Conservation (phyloP, 2,329 filamentous ascomycete species). For the Cladorrhinum sp. region DNA sequence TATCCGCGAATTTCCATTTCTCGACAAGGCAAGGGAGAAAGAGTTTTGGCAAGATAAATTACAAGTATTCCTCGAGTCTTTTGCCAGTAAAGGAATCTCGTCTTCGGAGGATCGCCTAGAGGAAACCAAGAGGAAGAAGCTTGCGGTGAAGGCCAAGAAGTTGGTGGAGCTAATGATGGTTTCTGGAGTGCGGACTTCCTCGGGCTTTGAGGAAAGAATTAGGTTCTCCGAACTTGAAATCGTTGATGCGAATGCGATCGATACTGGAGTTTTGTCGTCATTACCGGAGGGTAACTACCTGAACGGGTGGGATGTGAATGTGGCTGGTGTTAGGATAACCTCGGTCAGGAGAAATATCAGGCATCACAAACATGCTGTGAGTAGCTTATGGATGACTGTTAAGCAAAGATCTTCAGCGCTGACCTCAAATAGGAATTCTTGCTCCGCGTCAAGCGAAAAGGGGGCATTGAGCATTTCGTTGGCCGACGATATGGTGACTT, state of each 20-base stretch:
- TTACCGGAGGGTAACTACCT: constrained; percentile 88
- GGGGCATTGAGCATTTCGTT: constrained; percentile 73
- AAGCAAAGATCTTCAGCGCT: background rate
- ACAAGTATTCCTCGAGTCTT: constrained; percentile 93
- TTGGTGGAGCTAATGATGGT: constrained; percentile 99
- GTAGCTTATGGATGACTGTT: constrained; percentile 32
- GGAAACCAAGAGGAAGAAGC: constrained; percentile 89
- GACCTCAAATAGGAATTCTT: constrained; percentile 69
- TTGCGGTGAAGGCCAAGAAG: constrained; percentile 91
- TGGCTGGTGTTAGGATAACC: constrained; percentile 80
- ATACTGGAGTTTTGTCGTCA: constrained; percentile 81
- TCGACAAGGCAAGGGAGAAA: constrained; percentile 95
- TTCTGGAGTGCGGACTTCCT: constrained; percentile 90
- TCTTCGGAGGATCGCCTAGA: constrained; percentile 94
- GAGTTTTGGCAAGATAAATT: constrained; percentile 99
- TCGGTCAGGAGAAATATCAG: constrained; percentile 82
- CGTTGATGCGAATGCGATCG: constrained; percentile 88
- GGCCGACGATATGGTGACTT: constrained; percentile 90
- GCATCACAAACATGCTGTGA: constrained; percentile 85
- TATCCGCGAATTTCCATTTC: constrained; percentile 95
- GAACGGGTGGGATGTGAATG: constrained; percentile 96
- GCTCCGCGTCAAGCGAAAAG: constrained; percentile 76
- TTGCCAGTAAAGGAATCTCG: constrained; percentile 94
- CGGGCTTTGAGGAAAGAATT: constrained; percentile 95
- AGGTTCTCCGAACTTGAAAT: constrained; percentile 96